phyloP scores from a whole-genome alignment of 1,284 basidiomycete species.

The Ustilago crameri region DNA sequence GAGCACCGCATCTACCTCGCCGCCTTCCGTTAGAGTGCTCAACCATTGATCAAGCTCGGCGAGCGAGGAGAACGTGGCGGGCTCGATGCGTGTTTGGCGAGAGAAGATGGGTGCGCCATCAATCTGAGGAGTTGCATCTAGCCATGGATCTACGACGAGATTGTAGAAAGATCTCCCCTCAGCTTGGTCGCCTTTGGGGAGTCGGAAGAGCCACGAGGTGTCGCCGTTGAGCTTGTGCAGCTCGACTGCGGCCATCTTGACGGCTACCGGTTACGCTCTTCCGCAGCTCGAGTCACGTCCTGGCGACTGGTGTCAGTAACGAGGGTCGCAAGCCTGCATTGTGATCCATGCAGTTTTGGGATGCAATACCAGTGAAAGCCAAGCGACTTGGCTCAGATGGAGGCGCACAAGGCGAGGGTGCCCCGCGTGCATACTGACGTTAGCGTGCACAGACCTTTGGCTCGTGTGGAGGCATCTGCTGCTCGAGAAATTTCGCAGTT shows the following conservation, averaged over 20 bases:
- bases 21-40: neutral
- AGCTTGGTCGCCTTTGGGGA: slow-evolving; percentile 1
- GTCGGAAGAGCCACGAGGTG: slow-evolving; percentile 40
- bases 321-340: no score
- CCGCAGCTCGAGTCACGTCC: neutral
- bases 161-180: slow-evolving; percentile 16
- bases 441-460: slow-evolving; percentile 1
- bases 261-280: no score
- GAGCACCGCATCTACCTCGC: slow-evolving; percentile 29
- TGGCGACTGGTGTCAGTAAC: no score
- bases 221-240: slow-evolving; percentile 50
- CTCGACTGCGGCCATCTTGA: slow-evolving; percentile 22
- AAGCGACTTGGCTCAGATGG: no score
- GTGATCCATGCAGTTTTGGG: no score
- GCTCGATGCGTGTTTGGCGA: slow-evolving; percentile 33
- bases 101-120: slow-evolving; percentile 37
- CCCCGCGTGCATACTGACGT: slow-evolving; percentile 3
- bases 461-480: neutral
- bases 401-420: no score
- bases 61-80: slow-evolving; percentile 30
- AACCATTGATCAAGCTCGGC: slow-evolving; percentile 35
- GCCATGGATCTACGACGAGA: slow-evolving; percentile 41
- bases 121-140: slow-evolving; percentile 36
- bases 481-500: no score
- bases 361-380: no score